Percentiles rank a stretch among this genome's conserved stretches.
Evolutionary conservation across 768 basidiomycete species (phyloP).

Genomic region (Amyloporia xantha): DNA sequence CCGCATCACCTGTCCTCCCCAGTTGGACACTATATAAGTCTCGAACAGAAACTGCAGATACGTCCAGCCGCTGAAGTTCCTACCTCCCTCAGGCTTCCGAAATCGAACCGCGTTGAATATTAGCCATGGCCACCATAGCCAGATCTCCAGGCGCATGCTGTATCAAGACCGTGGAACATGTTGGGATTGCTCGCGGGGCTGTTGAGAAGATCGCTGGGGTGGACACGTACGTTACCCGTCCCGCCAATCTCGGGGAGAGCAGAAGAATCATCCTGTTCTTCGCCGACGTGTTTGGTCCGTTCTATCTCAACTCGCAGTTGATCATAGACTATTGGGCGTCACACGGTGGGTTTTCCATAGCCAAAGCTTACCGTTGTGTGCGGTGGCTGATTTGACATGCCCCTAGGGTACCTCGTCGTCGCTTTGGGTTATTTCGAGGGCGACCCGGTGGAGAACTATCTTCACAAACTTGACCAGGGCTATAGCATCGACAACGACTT

Average conservation of each 20-base stretch:
- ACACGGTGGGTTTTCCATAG: slow-evolving; percentile 42
- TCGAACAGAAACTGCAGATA: too few relatives aligned
- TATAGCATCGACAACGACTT: slow-evolving; percentile 1
- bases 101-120: too few relatives aligned
- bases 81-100: too few relatives aligned
- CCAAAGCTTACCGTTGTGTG: too few relatives aligned
- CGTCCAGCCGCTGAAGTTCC: too few relatives aligned
- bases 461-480: slow-evolving; percentile 20
- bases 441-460: slow-evolving; percentile 39
- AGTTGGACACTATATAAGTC: too few relatives aligned
- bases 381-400: too few relatives aligned
- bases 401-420: slow-evolving; percentile 54
- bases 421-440: slow-evolving; percentile 63
- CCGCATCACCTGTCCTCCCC: too few relatives aligned
- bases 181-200: slow-evolving; percentile 41
- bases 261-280: slow-evolving; percentile 47
- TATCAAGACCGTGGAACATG: slow-evolving; percentile 44
- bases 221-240: slow-evolving; percentile 49
- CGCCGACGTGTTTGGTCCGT: slow-evolving; percentile 53
- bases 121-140: slow-evolving; percentile 9
- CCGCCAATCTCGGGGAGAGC: slow-evolving; percentile 23
- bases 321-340: slow-evolving; percentile 61
- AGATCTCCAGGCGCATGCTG: slow-evolving; percentile 39
- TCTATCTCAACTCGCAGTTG: slow-evolving; percentile 51
- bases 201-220: slow-evolving; percentile 35